Evolutionary conservation across 1,139 yeast species (phyloP).

Genomic region (Suhomyces bribrorum): DNA sequence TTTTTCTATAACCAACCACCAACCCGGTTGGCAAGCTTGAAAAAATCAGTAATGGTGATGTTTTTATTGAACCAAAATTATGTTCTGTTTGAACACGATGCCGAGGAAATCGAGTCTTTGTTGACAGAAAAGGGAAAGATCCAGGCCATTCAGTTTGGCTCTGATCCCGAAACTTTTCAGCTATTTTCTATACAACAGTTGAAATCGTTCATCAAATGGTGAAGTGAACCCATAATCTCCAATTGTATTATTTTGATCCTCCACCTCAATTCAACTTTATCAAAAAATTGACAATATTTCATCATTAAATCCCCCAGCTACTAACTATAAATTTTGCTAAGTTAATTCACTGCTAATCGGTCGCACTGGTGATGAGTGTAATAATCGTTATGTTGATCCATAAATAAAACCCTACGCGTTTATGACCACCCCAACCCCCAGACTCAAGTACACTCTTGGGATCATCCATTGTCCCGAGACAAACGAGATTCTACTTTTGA

Average conservation of each 20-base stretch:
- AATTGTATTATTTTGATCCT: no score
- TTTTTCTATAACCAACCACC: conserved; percentile 13
- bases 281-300: no score
- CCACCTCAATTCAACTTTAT: no score
- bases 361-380: no score
- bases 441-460: conserved; percentile 39
- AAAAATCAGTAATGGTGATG: conserved; percentile 20
- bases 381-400: no score
- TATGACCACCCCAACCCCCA: conserved; percentile 5
- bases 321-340: no score
- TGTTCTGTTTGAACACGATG: conserved; percentile 14
- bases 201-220: no score
- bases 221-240: no score
- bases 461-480: conserved; percentile 38
- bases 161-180: neutral
- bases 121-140: neutral
- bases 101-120: conserved; percentile 2
- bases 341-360: no score
- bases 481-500: conserved; percentile 36
- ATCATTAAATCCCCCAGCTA: no score
- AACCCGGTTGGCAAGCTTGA: conserved; percentile 9
- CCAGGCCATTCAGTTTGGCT: neutral
- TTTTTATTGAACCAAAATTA: conserved; percentile 25
- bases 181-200: no score
- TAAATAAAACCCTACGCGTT: no score